A percentile compares a stretch with the other conserved stretches of the same genome.
These are phyloP conservation scores for Vigna radiata DNA, from an alignment of 306 rosid genomes.

Conservation along the genomic window DNA sequence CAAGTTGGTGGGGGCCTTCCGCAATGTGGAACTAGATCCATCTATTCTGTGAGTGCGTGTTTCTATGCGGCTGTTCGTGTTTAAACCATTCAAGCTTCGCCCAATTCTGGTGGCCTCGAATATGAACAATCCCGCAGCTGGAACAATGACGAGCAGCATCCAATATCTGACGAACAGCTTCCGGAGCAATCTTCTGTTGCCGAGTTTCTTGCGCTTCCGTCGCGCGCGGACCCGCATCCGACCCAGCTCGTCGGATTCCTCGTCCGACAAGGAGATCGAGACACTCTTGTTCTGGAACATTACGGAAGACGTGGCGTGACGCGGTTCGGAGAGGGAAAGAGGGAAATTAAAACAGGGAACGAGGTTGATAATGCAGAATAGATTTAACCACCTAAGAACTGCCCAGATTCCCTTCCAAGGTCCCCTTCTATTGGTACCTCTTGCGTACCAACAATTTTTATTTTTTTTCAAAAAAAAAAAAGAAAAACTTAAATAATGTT, in stretches of 20 bases:
- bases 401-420: not conserved
- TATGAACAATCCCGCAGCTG: constrained; percentile 63
- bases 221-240: constrained; percentile 78
- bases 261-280: constrained; percentile 74
- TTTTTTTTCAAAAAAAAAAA: not conserved
- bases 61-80: constrained; percentile 24
- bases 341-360: not conserved
- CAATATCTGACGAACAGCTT: constrained; percentile 67
- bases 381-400: not conserved
- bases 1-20: constrained; percentile 62
- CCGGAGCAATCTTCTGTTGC: constrained; percentile 55
- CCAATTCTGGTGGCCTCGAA: constrained; percentile 69
- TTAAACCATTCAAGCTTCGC: constrained; percentile 41
- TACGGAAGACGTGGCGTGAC: not conserved
- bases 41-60: not conserved
- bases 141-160: constrained; percentile 67
- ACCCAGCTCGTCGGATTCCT: constrained; percentile 82
- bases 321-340: not conserved
- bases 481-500: not conserved
- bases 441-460: not conserved
- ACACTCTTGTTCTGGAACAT: constrained; percentile 67
- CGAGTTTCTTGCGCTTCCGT: constrained; percentile 74
- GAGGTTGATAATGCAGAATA: not conserved
- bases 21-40: constrained; percentile 40
- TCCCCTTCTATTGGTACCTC: not conserved